These are phyloP conservation scores for Schizonepeta tenuifolia DNA, from an alignment of 257 asterid species.

Conservation along the genomic window DNA sequence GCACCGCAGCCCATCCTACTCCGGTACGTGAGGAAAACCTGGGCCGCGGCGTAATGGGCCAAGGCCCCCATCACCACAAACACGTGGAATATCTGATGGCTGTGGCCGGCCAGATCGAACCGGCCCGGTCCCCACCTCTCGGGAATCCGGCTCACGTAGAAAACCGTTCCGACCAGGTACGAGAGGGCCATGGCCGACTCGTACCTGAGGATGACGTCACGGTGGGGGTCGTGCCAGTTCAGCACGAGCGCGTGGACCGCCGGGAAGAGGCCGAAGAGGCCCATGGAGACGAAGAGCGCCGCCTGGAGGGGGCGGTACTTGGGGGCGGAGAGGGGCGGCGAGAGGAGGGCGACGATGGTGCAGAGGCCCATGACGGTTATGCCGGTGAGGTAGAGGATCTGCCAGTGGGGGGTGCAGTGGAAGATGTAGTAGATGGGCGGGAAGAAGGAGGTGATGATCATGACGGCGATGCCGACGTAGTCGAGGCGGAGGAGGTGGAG, in stretches of 20 bases:
- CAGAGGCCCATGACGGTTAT: conserved; percentile 74
- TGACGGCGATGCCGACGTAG: conserved; percentile 84
- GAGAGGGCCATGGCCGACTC: conserved; percentile 80
- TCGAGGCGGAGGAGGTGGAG: conserved; percentile 69
- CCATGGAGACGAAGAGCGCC: conserved; percentile 77
- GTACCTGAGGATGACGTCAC: conserved; percentile 57
- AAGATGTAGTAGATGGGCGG: conserved; percentile 96
- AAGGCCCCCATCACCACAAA: conserved; percentile 90
- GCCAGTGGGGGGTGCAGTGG: conserved; percentile 85
- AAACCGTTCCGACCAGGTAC: conserved; percentile 67
- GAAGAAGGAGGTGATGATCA: conserved; percentile 96
- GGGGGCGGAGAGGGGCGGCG: conserved; percentile 66
- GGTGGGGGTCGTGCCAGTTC: conserved; percentile 80
- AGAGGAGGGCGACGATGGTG: conserved; percentile 66
- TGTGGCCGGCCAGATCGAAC: conserved; percentile 92
- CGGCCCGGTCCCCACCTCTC: conserved; percentile 95
- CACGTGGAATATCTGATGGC: conserved; percentile 92
- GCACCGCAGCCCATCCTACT: conserved; percentile 53
- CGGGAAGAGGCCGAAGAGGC: conserved; percentile 80
- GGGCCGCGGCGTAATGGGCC: conserved; percentile 96
- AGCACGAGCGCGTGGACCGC: conserved; percentile 62
- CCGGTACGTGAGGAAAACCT: conserved; percentile 59
- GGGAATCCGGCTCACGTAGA: conserved; percentile 68
- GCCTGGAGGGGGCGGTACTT: conserved; percentile 75
- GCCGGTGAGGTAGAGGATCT: conserved; percentile 64